A percentile compares a stretch with the other conserved stretches of the same genome.
Evolutionary conservation across 2,329 filamentous ascomycete genomes (phyloP).

Genomic region (Neocucurbitaria cava): DNA sequence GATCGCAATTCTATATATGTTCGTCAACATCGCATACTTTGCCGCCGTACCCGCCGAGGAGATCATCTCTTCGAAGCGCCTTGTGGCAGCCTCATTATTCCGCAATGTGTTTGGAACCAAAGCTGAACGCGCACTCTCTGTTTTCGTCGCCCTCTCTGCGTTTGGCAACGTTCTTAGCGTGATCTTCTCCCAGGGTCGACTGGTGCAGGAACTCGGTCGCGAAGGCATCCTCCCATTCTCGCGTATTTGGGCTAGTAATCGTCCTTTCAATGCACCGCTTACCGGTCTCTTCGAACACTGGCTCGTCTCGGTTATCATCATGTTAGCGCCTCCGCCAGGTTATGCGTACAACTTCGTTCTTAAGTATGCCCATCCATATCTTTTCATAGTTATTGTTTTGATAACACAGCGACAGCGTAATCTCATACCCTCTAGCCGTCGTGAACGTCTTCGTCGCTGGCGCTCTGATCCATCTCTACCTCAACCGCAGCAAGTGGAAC

Average conservation of each 20-base stretch:
- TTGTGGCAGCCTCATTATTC: slow-evolving; percentile 66
- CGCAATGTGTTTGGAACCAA: slow-evolving; percentile 59
- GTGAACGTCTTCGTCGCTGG: slow-evolving; percentile 60
- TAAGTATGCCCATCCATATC: slow-evolving; percentile 47
- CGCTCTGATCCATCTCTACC: slow-evolving; percentile 59
- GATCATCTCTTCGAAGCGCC: slow-evolving; percentile 60
- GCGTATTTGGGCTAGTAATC: slow-evolving; percentile 68
- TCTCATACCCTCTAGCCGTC: slow-evolving; percentile 69
- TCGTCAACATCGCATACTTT: slow-evolving; percentile 73
- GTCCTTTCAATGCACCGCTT: slow-evolving; percentile 68
- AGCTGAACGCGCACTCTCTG: slow-evolving; percentile 66
- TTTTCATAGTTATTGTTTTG: slow-evolving; percentile 9
- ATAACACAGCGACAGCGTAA: slow-evolving; percentile 55
- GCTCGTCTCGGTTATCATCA: slow-evolving; percentile 69
- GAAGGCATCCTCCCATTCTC: slow-evolving; percentile 72
- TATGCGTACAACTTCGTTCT: slow-evolving; percentile 69
- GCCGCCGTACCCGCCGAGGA: slow-evolving; percentile 65
- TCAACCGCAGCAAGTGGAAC: slow-evolving; percentile 48
- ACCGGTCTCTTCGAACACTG: slow-evolving; percentile 70
- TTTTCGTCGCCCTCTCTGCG: slow-evolving; percentile 72
- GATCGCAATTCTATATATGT: slow-evolving; percentile 69
- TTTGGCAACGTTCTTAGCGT: slow-evolving; percentile 72
- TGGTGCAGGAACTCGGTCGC: slow-evolving; percentile 70
- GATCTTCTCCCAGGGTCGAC: slow-evolving; percentile 71
- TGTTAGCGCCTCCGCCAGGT: slow-evolving; percentile 71